Conservation (phyloP, 331 rosid genomes). For the Telfairia occidentalis region DNA sequence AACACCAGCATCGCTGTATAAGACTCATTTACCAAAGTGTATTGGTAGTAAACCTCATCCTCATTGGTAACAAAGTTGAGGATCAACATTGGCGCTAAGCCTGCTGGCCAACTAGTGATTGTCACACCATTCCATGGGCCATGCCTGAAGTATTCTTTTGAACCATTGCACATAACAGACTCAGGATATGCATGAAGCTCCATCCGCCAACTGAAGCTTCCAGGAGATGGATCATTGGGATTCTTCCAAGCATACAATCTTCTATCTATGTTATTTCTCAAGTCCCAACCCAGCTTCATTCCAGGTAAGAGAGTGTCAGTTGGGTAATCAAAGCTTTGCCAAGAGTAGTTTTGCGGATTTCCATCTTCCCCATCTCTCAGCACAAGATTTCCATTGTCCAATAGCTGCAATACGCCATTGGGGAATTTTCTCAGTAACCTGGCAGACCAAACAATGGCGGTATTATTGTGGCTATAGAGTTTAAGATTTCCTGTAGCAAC, state of each 20-base stretch:
- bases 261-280: slow-evolving; percentile 11
- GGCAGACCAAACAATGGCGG: slow-evolving; percentile 26
- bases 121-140: slow-evolving; percentile 44
- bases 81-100: background rate
- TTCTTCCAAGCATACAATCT: slow-evolving; percentile 23
- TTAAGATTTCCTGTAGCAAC: slow-evolving; percentile 14
- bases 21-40: slow-evolving; percentile 3
- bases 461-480: slow-evolving; percentile 12
- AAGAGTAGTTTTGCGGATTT: slow-evolving; percentile 11
- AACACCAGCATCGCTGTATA: slow-evolving; percentile 18
- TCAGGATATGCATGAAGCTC: slow-evolving; percentile 19
- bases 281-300: slow-evolving; percentile 32
- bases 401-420: slow-evolving; percentile 27
- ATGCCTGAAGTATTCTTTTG: slow-evolving; percentile 13
- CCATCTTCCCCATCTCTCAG: slow-evolving; percentile 18
- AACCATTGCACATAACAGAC: slow-evolving; percentile 19
- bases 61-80: slow-evolving; percentile 21
- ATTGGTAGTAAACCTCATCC: slow-evolving; percentile 24
- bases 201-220: slow-evolving; percentile 12
- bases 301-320: slow-evolving; percentile 18
- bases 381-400: slow-evolving; percentile 36
- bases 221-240: slow-evolving; percentile 23
- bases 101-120: slow-evolving; percentile 24
- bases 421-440: slow-evolving; percentile 18
- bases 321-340: slow-evolving; percentile 41